A percentile compares a stretch with the other conserved stretches of the same genome.
Conservation (phyloP, 192 early-diverging fungal genomes). For the Entomortierella chlamydospora region DNA sequence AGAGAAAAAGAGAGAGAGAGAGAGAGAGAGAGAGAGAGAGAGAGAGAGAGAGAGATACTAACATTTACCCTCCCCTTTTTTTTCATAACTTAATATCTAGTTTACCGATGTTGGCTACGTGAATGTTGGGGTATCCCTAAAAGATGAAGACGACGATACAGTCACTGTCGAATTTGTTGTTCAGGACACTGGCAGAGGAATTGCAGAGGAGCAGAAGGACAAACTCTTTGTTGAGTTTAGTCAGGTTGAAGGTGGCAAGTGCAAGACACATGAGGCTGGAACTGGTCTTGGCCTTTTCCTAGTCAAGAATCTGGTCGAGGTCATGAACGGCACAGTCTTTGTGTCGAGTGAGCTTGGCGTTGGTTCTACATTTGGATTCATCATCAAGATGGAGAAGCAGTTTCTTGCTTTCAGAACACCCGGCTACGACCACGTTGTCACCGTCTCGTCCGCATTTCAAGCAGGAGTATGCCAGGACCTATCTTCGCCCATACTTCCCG, state of each 20-base stretch:
- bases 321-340: conserved; percentile 50
- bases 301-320: conserved; percentile 50
- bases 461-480: conserved; percentile 8
- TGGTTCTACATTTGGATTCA: conserved; percentile 50
- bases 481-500: conserved; percentile 33
- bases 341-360: conserved; percentile 42
- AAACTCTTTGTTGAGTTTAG: conserved; percentile 53
- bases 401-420: conserved; percentile 51
- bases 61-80: neutral
- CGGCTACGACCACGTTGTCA: conserved; percentile 51
- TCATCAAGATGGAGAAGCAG: conserved; percentile 54
- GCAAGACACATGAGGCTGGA: conserved; percentile 47
- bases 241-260: conserved; percentile 51
- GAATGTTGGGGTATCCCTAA: conserved; percentile 48
- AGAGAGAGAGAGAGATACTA: no score
- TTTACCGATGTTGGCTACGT: conserved; percentile 52
- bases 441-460: conserved; percentile 46
- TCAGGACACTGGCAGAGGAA: conserved; percentile 50
- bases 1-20: no score
- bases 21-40: no score
- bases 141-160: conserved; percentile 52
- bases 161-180: conserved; percentile 54
- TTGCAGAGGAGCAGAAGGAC: conserved; percentile 50
- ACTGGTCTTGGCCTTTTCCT: conserved; percentile 47
- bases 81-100: conserved; percentile 9